A percentile compares a stretch with the other conserved stretches of the same genome.
These are phyloP conservation scores for Salvia hispanica DNA, from an alignment of 257 asterid species.

Conservation along the genomic window DNA sequence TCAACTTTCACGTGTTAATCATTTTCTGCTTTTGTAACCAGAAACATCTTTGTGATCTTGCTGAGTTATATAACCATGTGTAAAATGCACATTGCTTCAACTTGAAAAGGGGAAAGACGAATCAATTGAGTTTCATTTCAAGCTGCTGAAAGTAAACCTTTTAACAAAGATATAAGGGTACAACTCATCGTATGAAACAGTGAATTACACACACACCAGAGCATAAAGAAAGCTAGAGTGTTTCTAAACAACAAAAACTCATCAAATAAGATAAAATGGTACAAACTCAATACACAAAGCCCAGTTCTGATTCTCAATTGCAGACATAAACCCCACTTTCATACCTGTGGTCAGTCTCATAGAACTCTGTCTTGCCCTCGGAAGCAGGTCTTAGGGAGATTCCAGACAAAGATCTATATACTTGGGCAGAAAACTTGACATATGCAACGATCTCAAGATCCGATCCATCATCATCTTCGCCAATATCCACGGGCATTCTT, in stretches of 20 bases:
- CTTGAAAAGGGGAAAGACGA: slow-evolving; percentile 8
- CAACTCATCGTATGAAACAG: slow-evolving; percentile 21
- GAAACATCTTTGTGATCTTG: not conserved
- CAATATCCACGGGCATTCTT: slow-evolving; percentile 82
- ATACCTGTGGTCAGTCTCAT: slow-evolving; percentile 86
- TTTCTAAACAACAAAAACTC: slow-evolving; percentile 37
- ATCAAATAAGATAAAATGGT: slow-evolving; percentile 32
- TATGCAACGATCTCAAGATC: slow-evolving; percentile 74
- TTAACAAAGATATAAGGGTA: not conserved
- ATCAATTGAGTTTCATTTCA: not conserved
- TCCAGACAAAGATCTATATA: slow-evolving; percentile 73
- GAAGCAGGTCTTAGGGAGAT: slow-evolving; percentile 80
- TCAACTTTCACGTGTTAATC: not conserved
- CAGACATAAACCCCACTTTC: slow-evolving; percentile 71
- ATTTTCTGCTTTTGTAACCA: not conserved
- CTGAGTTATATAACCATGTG: not conserved
- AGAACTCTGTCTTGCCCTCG: slow-evolving; percentile 81
- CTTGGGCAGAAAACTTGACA: slow-evolving; percentile 75
- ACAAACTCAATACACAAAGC: slow-evolving; percentile 30
- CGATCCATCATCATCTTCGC: slow-evolving; percentile 71
- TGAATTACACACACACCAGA: slow-evolving; percentile 22
- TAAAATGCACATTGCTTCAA: slow-evolving; percentile 5
- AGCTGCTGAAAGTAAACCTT: slow-evolving; percentile 11
- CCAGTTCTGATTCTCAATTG: slow-evolving; percentile 46
- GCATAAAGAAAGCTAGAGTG: slow-evolving; percentile 35